Percentiles rank a stretch among this genome's conserved stretches.
phyloP scores from a whole-genome alignment of 2,329 filamentous ascomycete species.

The Ceratocystis variospora region DNA sequence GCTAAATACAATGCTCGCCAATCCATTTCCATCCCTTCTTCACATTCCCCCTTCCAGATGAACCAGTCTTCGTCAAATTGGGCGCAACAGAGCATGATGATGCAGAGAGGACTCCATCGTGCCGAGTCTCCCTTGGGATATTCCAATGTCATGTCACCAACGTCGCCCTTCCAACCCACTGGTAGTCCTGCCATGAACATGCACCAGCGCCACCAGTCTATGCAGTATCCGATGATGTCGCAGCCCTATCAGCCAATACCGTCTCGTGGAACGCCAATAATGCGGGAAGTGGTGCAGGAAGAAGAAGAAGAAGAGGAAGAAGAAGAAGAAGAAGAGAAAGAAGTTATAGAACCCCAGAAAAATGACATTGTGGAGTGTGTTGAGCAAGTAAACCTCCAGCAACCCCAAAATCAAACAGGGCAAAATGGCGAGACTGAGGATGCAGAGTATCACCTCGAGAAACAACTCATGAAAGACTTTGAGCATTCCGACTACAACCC shows the following conservation, averaged over 20 bases:
- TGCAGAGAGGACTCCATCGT: conserved; percentile 40
- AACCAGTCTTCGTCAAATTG: conserved; percentile 49
- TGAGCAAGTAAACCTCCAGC: conserved; percentile 38
- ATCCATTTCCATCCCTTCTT: conserved; percentile 53
- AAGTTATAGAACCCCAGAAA: not conserved
- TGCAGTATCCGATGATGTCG: conserved; percentile 41
- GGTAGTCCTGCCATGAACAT: conserved; percentile 31
- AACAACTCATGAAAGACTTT: conserved; percentile 63
- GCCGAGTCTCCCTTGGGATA: conserved; percentile 52
- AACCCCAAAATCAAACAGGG: conserved; percentile 44
- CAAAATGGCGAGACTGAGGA: conserved; percentile 59
- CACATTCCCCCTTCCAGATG: conserved; percentile 54
- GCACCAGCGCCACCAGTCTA: conserved; percentile 45
- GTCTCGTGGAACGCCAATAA: conserved; percentile 42
- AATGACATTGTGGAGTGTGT: not conserved
- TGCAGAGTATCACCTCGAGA: conserved; percentile 71
- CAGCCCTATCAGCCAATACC: conserved; percentile 41
- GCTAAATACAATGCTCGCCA: conserved; percentile 55
- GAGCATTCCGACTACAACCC: conserved; percentile 67
- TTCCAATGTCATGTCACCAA: conserved; percentile 46
- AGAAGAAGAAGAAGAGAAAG: not conserved
- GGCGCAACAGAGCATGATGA: conserved; percentile 42
- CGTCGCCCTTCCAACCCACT: conserved; percentile 40
- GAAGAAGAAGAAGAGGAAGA: conserved; percentile 54
- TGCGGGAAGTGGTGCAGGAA: conserved; percentile 50